phyloP scores from a whole-genome alignment of 768 basidiomycete species.

The Hericium coralloides region DNA sequence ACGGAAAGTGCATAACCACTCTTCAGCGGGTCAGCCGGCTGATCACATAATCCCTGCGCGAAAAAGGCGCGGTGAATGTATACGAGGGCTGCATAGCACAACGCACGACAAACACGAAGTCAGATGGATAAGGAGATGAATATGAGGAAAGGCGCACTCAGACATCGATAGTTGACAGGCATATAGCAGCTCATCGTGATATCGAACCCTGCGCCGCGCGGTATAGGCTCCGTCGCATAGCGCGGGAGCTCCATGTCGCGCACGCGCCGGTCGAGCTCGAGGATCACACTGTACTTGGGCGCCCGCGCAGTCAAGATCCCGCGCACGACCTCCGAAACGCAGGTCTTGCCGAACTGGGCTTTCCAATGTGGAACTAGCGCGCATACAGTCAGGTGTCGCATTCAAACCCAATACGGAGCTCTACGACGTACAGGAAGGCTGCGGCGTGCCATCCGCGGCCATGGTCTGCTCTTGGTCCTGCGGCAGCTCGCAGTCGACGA shows the following conservation, averaged over 20 bases:
- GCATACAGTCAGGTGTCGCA: background rate
- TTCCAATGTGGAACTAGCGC: constrained; percentile 58
- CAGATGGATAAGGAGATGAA: background rate
- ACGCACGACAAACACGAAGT: too few species aligned
- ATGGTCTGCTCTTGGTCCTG: constrained; percentile 50
- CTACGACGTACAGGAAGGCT: constrained; percentile 47
- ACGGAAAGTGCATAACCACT: constrained; percentile 6
- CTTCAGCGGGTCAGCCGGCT: constrained; percentile 52
- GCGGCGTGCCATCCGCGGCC: constrained; percentile 45
- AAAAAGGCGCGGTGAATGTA: constrained; percentile 75
- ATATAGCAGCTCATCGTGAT: constrained; percentile 69
- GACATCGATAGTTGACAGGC: constrained; percentile 64
- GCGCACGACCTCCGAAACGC: constrained; percentile 59
- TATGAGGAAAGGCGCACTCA: constrained; percentile 36
- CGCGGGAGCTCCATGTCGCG: constrained; percentile 60
- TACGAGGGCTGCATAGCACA: constrained; percentile 41
- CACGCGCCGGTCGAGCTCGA: constrained; percentile 48
- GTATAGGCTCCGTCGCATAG: constrained; percentile 45
- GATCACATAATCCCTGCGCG: constrained; percentile 58
- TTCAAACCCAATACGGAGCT: background rate
- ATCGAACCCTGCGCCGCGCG: constrained; percentile 40
- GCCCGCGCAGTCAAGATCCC: constrained; percentile 57
- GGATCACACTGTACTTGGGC: constrained; percentile 51
- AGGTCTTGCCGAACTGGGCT: constrained; percentile 57
- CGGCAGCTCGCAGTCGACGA: constrained; percentile 65